Evolutionary conservation across 176 grass and related monocot genomes (phyloP).

Genomic region (Zizania latifolia): DNA sequence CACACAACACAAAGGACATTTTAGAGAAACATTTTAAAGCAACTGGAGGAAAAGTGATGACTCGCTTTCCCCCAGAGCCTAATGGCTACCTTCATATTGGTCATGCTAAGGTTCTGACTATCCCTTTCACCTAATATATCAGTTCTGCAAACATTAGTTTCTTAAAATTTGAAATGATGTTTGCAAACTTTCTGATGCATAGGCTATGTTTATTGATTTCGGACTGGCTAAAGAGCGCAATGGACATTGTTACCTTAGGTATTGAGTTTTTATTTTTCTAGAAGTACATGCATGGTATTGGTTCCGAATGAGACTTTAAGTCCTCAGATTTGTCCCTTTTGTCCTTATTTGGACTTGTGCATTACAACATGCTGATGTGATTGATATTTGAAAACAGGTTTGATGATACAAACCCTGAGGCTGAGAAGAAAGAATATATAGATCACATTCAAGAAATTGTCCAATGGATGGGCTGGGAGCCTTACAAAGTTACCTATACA

Average conservation of each 20-base stretch:
- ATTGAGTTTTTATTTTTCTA: conserved; percentile 3
- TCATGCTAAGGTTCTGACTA: conserved; percentile 81
- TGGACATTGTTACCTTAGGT: conserved; percentile 93
- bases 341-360: not conserved
- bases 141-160: not conserved
- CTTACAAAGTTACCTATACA: conserved; percentile 94
- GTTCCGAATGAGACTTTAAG: not conserved
- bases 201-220: conserved; percentile 99
- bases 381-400: conserved; percentile 59
- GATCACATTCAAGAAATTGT: conserved; percentile 95
- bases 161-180: conserved; percentile 16
- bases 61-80: conserved; percentile 93
- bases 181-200: conserved; percentile 35
- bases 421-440: conserved; percentile 96
- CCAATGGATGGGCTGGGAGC: conserved; percentile 90
- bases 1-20: conserved; percentile 74
- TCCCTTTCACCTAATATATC: not conserved
- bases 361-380: not conserved
- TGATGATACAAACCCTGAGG: conserved; percentile 98
- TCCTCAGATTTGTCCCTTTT: conserved; percentile 1
- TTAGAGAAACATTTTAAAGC: conserved; percentile 77
- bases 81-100: conserved; percentile 98
- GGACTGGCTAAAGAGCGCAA: conserved; percentile 88
- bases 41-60: conserved; percentile 95
- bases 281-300: not conserved